Evolutionary conservation across 2,329 filamentous ascomycete species (phyloP), one percentile per base, ranked within the genome.

Genomic region (Fusarium chlamydosporum): DNA sequence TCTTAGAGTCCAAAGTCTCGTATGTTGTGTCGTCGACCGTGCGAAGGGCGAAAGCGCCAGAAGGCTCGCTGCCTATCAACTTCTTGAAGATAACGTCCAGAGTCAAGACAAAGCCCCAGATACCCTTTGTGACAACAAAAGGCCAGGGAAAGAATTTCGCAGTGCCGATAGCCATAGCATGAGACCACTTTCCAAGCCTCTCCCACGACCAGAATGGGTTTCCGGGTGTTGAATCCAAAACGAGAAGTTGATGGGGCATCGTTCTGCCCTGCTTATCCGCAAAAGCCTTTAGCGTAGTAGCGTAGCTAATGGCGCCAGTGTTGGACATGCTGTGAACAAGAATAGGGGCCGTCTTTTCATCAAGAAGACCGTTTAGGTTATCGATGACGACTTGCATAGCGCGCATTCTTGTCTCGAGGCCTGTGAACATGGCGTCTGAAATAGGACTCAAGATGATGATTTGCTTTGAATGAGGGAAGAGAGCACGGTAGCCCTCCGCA

Each of bases 281-380:
- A 73, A 83, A 86, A 0, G 81, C 83, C 63, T 85, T 79, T 13
- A 86, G 71, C 0, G 83, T 81, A 2, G 85, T 81, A 0, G 83
- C 84, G 48, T 82, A 80, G 77, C 84, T 85, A 58, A 86, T 85
- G 16, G 81, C 84, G 15, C 87, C 87, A 0, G 86, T 87, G 74
- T 88, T 89, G 63, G 86, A 88, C 82, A 89, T 86, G 67, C 79
- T 77, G 56, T 88, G 86, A 2, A 85, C 73, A 18, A 88, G 76
- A 13, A 88, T 76, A 7, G 69, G 63, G 4, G 80, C 76, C 61
- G 9, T 68, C 70, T 47, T 66, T 13, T 62, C 64, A 12, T 60
- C 64, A 5, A 59, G 51, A 4, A 72, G 42, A 4, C 61, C 48
- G 9, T 70, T 66, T 8, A 74, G 48, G 42, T 47, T 77, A 46